phyloP scores from a whole-genome alignment of 106 monocot species.

The Chionographis japonica region DNA sequence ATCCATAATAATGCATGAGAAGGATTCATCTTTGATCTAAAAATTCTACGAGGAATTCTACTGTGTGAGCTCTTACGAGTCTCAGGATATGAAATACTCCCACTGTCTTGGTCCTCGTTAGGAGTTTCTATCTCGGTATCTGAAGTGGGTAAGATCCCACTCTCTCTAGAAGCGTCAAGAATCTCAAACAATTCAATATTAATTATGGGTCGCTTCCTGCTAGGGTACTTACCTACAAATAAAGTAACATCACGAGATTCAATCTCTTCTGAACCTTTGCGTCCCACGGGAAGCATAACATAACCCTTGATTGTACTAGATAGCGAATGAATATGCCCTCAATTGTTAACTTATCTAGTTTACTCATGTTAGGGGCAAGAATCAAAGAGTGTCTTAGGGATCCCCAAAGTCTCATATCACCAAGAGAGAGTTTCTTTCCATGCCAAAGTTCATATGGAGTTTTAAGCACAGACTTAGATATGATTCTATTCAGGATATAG shows the following conservation, averaged over 20 bases:
- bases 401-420: not conserved
- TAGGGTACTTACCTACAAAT: too few species aligned
- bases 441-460: not conserved
- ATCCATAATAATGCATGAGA: not conserved
- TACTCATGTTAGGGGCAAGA: not conserved
- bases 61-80: too few species aligned
- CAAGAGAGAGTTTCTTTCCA: not conserved
- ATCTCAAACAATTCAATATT: not conserved
- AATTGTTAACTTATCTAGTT: not conserved
- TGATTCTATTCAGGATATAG: not conserved
- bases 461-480: not conserved
- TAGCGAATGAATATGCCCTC: too few species aligned
- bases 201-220: too few species aligned
- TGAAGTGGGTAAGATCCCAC: too few species aligned
- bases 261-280: not conserved
- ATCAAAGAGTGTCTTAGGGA: not conserved
- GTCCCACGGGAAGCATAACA: too few species aligned
- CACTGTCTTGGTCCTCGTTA: too few species aligned
- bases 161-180: too few species aligned
- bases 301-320: too few species aligned
- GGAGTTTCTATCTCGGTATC: too few species aligned
- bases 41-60: not conserved
- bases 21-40: not conserved
- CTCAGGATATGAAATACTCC: too few species aligned
- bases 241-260: constrained; percentile 4